Evolutionary conservation across 768 basidiomycete genomes (phyloP), one percentile per base, ranked within the genome.

Genomic region (Boletus subparvulus): DNA sequence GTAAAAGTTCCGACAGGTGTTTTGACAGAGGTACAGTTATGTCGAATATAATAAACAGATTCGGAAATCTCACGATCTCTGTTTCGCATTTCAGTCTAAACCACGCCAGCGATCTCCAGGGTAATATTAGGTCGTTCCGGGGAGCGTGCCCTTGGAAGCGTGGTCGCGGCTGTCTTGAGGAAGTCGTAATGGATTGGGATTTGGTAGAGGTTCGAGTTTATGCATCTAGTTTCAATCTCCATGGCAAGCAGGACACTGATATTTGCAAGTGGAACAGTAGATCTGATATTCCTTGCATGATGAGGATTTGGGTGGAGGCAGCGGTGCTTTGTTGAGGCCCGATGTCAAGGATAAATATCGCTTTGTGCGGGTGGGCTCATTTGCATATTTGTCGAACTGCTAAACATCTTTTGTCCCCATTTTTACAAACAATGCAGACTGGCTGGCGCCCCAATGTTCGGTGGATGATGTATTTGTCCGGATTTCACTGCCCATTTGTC

Each of bases 11-110:
- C 50, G 62, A 47, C 42, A 19, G 9, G 32, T 47, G 60, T 63
- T 65, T 65, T 62, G 64, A 66, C 63, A 66, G 40, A 50, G 53
- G 52, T 61, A 60, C 42, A 12, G 48, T 60, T 30, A 17, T 35
- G 55, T 62, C 52, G 59, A 52, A 28, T 41, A 41, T 21, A 36
- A 61, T 33, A 64, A 61, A 57, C 39, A 52, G 33, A 32, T 11
- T 45, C 28, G 52, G 32, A 62, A 57, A 37, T 57, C 63, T 63
- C 59, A 63, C 63, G 62, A 65, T 48, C 28, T 37, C 13, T 43
- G 35, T 42, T 26, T 52, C 51, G 46, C 26, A 54, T 50, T 51
- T 41, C 50, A 51, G 45, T 45, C 21, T 17, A 44, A 51, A 17
- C 33, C n/a, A 37, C 39, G 28, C 40, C 24, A 41, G 24, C 32